Conservation (phyloP, 2,329 filamentous ascomycete species). For the Fusarium subglutinans region DNA sequence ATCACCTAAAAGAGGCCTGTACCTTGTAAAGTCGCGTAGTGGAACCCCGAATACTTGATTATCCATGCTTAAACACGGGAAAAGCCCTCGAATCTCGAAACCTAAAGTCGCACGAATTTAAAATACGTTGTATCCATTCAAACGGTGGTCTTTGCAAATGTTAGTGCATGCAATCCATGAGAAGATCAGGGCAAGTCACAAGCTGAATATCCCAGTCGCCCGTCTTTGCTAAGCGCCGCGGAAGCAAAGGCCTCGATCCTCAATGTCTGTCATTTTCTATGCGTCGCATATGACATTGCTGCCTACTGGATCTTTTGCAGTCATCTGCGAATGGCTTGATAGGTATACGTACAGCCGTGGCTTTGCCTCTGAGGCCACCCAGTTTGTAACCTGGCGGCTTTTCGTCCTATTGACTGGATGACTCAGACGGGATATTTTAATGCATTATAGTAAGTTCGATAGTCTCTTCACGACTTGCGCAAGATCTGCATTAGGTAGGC, state of each 20-base stretch:
- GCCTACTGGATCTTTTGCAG: neutral
- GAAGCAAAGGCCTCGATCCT: neutral
- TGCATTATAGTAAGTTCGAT: no score
- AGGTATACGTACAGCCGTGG: neutral
- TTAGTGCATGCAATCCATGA: neutral
- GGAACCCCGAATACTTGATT: neutral
- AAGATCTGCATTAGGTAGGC: neutral
- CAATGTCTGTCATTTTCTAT: neutral
- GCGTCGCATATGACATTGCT: neutral
- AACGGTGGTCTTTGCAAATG: neutral
- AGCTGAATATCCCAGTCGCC: neutral
- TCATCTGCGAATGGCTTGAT: neutral
- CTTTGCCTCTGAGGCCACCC: constrained; percentile 13
- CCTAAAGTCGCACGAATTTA: neutral
- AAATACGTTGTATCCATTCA: neutral
- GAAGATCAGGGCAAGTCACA: neutral
- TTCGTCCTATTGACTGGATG: neutral
- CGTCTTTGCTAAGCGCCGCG: neutral
- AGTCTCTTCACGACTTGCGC: neutral
- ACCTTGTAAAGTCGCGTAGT: neutral
- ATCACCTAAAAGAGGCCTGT: neutral
- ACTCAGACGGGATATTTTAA: neutral
- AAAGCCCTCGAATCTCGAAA: neutral
- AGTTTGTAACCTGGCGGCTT: neutral
- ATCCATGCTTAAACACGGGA: neutral